Evolutionary conservation across 306 rosid species (phyloP).

Genomic region (Cajanus cajan): DNA sequence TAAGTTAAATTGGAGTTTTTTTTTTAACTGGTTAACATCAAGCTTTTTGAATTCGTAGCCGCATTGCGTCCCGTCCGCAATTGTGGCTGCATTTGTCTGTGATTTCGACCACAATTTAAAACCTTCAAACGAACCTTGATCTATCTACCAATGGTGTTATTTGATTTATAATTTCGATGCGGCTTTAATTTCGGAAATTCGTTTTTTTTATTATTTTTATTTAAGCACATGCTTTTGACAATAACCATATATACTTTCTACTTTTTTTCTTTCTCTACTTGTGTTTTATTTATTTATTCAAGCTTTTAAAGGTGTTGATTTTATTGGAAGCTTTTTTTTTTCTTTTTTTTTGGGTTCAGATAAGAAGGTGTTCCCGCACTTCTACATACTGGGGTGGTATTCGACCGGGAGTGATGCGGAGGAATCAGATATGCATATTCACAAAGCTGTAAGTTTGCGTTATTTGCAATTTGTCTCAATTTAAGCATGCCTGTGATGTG

Average conservation of each 20-base stretch:
- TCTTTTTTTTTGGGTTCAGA: slow-evolving; percentile 49
- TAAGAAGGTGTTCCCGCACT: slow-evolving; percentile 95
- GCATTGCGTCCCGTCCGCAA: not conserved
- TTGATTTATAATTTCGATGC: not conserved
- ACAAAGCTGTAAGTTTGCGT: slow-evolving; percentile 70
- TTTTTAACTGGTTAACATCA: not conserved
- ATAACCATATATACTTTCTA: not conserved
- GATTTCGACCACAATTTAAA: no score
- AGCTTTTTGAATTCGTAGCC: not conserved
- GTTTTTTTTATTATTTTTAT: not conserved
- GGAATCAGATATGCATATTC: slow-evolving; percentile 90
- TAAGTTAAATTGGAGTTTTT: not conserved
- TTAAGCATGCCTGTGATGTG: not conserved
- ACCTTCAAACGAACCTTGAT: not conserved
- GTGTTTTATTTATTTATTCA: not conserved
- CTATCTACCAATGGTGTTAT: not conserved
- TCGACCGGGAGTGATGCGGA: slow-evolving; percentile 88
- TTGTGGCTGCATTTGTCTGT: not conserved
- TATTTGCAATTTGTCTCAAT: not conserved
- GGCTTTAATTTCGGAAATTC: not conserved
- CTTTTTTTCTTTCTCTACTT: not conserved
- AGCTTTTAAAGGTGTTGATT: not conserved
- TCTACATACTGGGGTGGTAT: slow-evolving; percentile 95
- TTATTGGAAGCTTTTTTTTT: not conserved
- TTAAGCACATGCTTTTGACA: not conserved